phyloP scores from a whole-genome alignment of 2,329 filamentous ascomycete species.

The Fusarium gaditjirri region DNA sequence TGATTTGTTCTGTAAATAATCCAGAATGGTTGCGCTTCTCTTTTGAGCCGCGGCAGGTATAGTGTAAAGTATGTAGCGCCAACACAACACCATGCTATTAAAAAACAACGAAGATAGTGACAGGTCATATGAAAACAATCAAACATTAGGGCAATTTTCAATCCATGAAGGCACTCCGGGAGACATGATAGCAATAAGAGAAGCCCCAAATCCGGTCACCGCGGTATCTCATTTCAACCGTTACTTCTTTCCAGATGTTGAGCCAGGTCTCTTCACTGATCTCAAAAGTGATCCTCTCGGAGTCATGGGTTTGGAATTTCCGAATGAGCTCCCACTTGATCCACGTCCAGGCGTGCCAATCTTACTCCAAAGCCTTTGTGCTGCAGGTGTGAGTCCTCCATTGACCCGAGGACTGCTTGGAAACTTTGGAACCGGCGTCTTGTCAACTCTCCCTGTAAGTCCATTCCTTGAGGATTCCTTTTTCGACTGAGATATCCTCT shows the following conservation, averaged over 20 bases:
- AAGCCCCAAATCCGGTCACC: background rate
- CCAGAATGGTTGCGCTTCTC: background rate
- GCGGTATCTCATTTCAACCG: background rate
- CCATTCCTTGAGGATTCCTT: slow-evolving; percentile 69
- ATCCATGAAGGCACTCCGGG: background rate
- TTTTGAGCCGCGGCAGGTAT: background rate
- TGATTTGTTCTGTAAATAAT: background rate
- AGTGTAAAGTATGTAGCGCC: background rate
- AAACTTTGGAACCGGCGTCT: slow-evolving; percentile 75
- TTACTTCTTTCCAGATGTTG: slow-evolving; percentile 32
- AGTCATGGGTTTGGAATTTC: slow-evolving; percentile 52
- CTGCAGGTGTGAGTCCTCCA: slow-evolving; percentile 76
- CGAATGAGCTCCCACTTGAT: slow-evolving; percentile 48
- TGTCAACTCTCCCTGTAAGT: slow-evolving; percentile 67
- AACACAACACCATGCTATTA: slow-evolving; percentile 2
- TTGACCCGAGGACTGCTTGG: slow-evolving; percentile 71
- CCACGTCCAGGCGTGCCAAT: slow-evolving; percentile 60
- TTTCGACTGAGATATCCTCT: slow-evolving; percentile 79
- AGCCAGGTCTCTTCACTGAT: slow-evolving; percentile 45
- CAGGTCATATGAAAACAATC: background rate
- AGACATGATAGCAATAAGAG: background rate
- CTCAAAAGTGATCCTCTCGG: slow-evolving; percentile 53
- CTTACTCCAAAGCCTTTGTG: slow-evolving; percentile 72
- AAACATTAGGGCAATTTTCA: background rate
- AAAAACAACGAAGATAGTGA: background rate